Base-by-base conservation (phyloP, 805 yeast species). In the Yamadazyma tumulicola region DNA sequence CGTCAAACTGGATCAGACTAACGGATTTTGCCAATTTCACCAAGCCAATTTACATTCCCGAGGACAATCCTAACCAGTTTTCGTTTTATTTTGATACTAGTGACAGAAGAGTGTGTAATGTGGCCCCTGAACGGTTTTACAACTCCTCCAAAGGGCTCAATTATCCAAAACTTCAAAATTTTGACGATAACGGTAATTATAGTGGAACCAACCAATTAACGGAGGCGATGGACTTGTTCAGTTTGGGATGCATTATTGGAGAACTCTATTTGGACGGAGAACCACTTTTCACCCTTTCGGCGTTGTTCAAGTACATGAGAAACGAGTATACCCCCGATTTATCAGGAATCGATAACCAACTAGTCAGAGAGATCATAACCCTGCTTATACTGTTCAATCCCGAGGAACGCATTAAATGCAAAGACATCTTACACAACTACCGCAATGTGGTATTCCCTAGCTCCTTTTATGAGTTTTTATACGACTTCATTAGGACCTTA, bases 1-100 rank as follows among this genome's bases (percentile, higher is more conserved):
- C 91, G 19, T 85, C 95, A 85, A 85, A 86, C 56, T 89, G 96
- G 95, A 64, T 81, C 1, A 63, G 81, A 42, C 55, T 93, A 9
- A 67, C 86, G 1, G 98, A 93, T 58, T 91, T 91, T 61, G 83
- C 96, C 2, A 69, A 77, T 1, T 76, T 81, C 52, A 51, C 48
- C 11, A 93, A 93, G 57, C 98, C 98, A 0, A 77, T 77, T 0
- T 78, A 72, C 47, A 60, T 93, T 20, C 97, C 97, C 0, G 96
- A 85, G 44, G 93, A 88, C 46, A 91, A 93, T 51, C 97, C 97
- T 0, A 84, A 89, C 9, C 91, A 84, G 42, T 93, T 85, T 49
- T 79, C 93, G 1, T 93, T 91, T 52, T 93, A 81, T 57, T 93
- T 89, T 54, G 97, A 93, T 59, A 85, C 91, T 3, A 84, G 95